A percentile compares a stretch with the other conserved stretches of the same genome.
phyloP scores from a whole-genome alignment of 495 filamentous ascomycete genomes.

The Penicillium daleae region DNA sequence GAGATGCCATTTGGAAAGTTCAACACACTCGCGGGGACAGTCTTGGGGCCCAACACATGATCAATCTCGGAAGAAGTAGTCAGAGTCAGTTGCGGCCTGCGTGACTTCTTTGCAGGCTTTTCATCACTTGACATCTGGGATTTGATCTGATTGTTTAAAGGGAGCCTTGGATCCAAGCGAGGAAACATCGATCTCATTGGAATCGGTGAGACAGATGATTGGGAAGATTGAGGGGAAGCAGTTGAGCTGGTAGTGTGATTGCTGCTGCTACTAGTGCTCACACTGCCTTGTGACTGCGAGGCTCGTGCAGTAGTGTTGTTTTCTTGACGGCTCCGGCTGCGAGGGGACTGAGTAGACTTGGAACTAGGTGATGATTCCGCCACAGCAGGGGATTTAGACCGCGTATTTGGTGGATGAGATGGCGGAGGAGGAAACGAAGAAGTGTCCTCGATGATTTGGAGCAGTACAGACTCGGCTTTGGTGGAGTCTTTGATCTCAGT shows the following conservation, averaged over 20 bases:
- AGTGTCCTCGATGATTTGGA: slow-evolving; percentile 46
- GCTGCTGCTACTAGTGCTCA: slow-evolving; percentile 18
- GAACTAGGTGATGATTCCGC: slow-evolving; percentile 20
- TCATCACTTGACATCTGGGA: slow-evolving; percentile 55
- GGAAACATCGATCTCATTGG: slow-evolving; percentile 79
- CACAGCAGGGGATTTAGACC: slow-evolving; percentile 24
- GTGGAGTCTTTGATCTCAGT: slow-evolving; percentile 38
- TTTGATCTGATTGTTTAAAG: slow-evolving; percentile 68
- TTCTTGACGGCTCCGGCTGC: slow-evolving; percentile 28
- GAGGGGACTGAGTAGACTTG: slow-evolving; percentile 29
- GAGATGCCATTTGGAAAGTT: slow-evolving; percentile 47
- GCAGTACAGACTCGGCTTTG: slow-evolving; percentile 44
- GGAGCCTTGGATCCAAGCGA: slow-evolving; percentile 72
- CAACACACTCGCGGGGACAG: slow-evolving; percentile 51
- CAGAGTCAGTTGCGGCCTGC: slow-evolving; percentile 43
- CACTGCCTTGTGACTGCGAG: slow-evolving; percentile 21
- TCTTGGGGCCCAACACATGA: slow-evolving; percentile 45
- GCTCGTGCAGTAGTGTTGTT: slow-evolving; percentile 17
- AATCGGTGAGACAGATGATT: slow-evolving; percentile 38
- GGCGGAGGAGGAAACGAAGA: slow-evolving; percentile 34
- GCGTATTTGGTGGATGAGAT: slow-evolving; percentile 24
- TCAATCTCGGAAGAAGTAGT: slow-evolving; percentile 44
- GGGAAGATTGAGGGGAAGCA: slow-evolving; percentile 36
- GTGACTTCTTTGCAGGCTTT: slow-evolving; percentile 35
- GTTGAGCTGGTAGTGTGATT: slow-evolving; percentile 35